Evolutionary conservation across 2,329 filamentous ascomycete species (phyloP).

Genomic region (Phaeosphaeria sp.): DNA sequence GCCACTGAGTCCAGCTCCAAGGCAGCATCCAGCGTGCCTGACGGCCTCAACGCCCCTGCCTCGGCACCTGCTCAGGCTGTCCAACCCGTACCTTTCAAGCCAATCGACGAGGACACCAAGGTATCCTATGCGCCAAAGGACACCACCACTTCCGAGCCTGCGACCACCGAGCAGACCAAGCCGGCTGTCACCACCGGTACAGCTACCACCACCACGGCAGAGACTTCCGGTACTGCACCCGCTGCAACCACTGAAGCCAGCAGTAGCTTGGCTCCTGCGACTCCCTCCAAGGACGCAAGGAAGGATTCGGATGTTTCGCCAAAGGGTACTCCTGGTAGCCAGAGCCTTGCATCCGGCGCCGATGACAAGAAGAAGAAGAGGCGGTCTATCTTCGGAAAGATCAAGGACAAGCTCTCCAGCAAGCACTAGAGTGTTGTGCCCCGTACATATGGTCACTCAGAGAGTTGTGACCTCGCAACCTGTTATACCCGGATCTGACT

Average conservation of each 20-base stretch:
- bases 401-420: slow-evolving; percentile 56
- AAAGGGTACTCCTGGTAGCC: slow-evolving; percentile 47
- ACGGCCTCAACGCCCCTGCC: slow-evolving; percentile 48
- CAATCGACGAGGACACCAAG: slow-evolving; percentile 41
- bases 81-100: slow-evolving; percentile 19
- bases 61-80: slow-evolving; percentile 35
- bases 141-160: slow-evolving; percentile 22
- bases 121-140: slow-evolving; percentile 52
- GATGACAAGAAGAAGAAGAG: slow-evolving; percentile 56
- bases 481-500: slow-evolving; percentile 30
- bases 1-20: slow-evolving; percentile 27
- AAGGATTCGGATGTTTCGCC: slow-evolving; percentile 38
- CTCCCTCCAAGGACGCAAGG: slow-evolving; percentile 37
- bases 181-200: slow-evolving; percentile 51
- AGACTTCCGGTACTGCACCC: slow-evolving; percentile 13
- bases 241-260: slow-evolving; percentile 5
- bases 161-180: slow-evolving; percentile 46
- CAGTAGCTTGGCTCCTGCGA: slow-evolving; percentile 28
- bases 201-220: slow-evolving; percentile 40
- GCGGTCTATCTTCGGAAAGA: slow-evolving; percentile 55
- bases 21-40: slow-evolving; percentile 44
- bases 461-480: slow-evolving; percentile 16
- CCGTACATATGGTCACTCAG: slow-evolving; percentile 19
- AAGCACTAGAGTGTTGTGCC: slow-evolving; percentile 28
- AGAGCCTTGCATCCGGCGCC: slow-evolving; percentile 42